Evolutionary conservation across 2,329 filamentous ascomycete species (phyloP).

Genomic region (Didymella arachidicola): DNA sequence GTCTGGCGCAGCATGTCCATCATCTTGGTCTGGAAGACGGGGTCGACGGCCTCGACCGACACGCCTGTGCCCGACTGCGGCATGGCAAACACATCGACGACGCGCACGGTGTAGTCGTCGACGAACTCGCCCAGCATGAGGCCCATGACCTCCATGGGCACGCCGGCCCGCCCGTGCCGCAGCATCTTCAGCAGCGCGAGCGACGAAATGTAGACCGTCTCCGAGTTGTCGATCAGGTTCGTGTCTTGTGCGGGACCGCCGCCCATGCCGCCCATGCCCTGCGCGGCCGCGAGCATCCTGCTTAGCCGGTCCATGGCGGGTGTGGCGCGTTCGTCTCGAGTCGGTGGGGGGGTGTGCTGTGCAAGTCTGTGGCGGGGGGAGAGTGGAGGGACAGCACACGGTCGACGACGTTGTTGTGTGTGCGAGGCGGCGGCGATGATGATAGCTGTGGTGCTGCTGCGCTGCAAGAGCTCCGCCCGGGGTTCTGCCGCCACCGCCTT

Average conservation of each 20-base stretch:
- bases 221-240: slow-evolving; percentile 96
- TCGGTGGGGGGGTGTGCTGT: neutral
- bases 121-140: slow-evolving; percentile 99
- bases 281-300: slow-evolving; percentile 80
- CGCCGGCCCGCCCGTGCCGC: slow-evolving; percentile 93
- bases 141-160: slow-evolving; percentile 99
- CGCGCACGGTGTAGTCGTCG: slow-evolving; percentile 97
- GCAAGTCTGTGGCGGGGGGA: neutral
- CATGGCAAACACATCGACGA: slow-evolving; percentile 99
- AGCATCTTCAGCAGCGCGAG: slow-evolving; percentile 98
- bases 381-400: neutral
- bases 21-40: slow-evolving; percentile 99
- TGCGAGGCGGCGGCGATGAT: slow-evolving; percentile 17
- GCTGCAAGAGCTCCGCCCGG: neutral
- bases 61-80: slow-evolving; percentile 98
- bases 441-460: slow-evolving; percentile 11
- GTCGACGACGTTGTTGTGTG: neutral
- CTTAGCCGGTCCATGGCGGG: slow-evolving; percentile 87
- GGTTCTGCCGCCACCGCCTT: neutral
- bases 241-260: slow-evolving; percentile 68
- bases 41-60: slow-evolving; percentile 96
- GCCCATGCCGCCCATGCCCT: slow-evolving; percentile 70
- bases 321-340: neutral
- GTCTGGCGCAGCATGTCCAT: slow-evolving; percentile 99
- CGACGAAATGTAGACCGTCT: slow-evolving; percentile 99